Conservation (phyloP, 164 flowering plant genomes). For the Aristolochia contorta region DNA sequence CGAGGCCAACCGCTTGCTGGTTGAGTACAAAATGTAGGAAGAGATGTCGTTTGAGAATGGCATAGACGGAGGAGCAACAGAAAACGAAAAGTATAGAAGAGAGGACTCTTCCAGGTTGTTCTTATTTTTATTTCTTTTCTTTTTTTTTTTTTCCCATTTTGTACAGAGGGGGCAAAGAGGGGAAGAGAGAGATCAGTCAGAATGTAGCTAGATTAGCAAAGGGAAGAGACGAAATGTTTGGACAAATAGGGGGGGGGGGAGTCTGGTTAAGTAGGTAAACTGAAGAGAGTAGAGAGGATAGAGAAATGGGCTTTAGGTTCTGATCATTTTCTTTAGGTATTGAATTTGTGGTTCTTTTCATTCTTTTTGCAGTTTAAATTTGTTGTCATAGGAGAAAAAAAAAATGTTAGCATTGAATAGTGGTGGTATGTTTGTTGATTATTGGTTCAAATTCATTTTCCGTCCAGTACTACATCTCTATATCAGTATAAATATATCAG, state of each 20-base stretch:
- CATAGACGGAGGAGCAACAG: not conserved
- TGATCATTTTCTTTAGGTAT: conserved; percentile 14
- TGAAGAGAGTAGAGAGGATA: not conserved
- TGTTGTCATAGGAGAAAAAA: conserved; percentile 11
- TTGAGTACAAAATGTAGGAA: conserved; percentile 9
- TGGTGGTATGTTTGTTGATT: too few species aligned
- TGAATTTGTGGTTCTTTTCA: conserved; percentile 20
- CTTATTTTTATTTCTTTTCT: not conserved
- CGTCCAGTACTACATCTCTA: too few species aligned
- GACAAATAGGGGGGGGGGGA: not conserved
- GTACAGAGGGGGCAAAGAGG: conserved; percentile 4
- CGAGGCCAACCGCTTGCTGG: not conserved
- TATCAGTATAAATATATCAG: too few species aligned
- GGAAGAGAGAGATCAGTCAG: not conserved
- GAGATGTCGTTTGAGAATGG: not conserved
- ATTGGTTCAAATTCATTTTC: too few species aligned
- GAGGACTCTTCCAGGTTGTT: not conserved
- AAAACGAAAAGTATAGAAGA: too few species aligned
- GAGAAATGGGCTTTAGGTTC: conserved; percentile 1
- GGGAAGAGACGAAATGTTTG: not conserved
- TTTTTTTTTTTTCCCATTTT: not conserved
- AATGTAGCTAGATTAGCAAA: not conserved
- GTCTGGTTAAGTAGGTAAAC: not conserved
- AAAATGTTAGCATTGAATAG: too few species aligned
- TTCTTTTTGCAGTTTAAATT: conserved; percentile 66